These are phyloP conservation scores for Colletotrichum filicis DNA, from an alignment of 2,329 filamentous ascomycete genomes.

Conservation along the genomic window DNA sequence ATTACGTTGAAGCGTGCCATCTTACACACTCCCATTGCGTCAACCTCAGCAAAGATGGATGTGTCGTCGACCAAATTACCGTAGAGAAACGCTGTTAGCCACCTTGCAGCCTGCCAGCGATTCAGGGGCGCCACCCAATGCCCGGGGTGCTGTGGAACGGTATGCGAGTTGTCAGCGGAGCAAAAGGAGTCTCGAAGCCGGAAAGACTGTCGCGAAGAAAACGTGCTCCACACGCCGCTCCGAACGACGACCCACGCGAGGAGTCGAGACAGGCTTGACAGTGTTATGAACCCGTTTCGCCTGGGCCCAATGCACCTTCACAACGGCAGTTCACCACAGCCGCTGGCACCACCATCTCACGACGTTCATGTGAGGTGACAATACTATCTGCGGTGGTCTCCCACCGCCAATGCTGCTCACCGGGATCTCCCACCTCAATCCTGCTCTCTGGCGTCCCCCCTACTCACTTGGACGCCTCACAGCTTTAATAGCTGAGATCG, in stretches of 20 bases:
- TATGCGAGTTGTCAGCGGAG: conserved; percentile 9
- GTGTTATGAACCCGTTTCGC: conserved; percentile 12
- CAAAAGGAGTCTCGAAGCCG: neutral
- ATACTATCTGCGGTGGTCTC: neutral
- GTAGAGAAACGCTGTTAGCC: neutral
- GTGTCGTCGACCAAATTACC: neutral
- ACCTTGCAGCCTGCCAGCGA: neutral
- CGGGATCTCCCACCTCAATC: neutral
- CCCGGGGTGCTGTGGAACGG: neutral
- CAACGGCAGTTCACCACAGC: conserved; percentile 13
- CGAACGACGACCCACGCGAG: neutral
- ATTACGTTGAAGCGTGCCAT: neutral
- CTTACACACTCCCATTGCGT: neutral
- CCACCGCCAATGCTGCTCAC: conserved; percentile 1
- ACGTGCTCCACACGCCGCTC: conserved; percentile 12
- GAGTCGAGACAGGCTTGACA: conserved; percentile 2
- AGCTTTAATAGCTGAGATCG: neutral
- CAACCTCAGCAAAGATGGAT: neutral
- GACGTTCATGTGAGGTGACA: conserved; percentile 20
- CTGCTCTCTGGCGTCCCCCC: neutral
- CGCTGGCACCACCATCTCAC: conserved; percentile 33
- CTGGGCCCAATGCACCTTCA: neutral
- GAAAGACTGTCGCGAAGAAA: neutral
- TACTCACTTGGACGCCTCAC: neutral
- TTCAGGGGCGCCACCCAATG: neutral